Base-by-base conservation (phyloP, 2,329 filamentous ascomycete species). In the Cladophialophora carrionii region DNA sequence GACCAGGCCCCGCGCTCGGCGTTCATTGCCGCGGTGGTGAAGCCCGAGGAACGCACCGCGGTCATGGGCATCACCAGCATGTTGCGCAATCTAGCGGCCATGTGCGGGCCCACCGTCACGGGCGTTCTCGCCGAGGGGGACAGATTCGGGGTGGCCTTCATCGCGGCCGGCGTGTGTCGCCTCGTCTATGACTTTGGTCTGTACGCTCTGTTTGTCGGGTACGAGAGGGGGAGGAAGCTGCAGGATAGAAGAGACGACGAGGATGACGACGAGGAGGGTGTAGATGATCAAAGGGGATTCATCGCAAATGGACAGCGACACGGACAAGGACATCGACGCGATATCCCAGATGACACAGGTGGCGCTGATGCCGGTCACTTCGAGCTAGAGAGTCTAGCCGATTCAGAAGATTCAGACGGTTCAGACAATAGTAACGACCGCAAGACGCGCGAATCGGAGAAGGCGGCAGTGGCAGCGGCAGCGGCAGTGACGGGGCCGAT, bases 1-100 rank as follows among this genome's bases (percentile, higher is more conserved):
- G 88, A 90, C 68, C 87, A 90, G 76, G 87, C 85, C 0, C 88
- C 88, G 0, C 80, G 88, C 1, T 79, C 87, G 0, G 87, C 88
- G 0, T 85, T 90, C 63, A 88, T 90, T 57, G 86, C 87, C 0
- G 87, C 87, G 0, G 85, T 88, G 0, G 87, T 90, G 2, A 83
- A 81, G 67, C 84, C 87, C 0, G 83, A 85, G 61, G 88, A 90
- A 74, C 79, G 87, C 1, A 90, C 88, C 0, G 87, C 87, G 0
- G 86, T 88, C n/a, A 87, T 90, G 85, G 88, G 88, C 12, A 87
- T 90, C 69, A 89, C 87, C 0, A 81, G 78, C 54, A 85, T 86
- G 72, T 65, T 89, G 31, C 79, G 87, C 6, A 89, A 86, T 0
- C 71, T 89, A 10, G 85, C 86, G 0, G 81, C 85, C 66, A 86